Base-by-base conservation (phyloP, 306 rosid genomes). In the Ziziphus jujuba region DNA sequence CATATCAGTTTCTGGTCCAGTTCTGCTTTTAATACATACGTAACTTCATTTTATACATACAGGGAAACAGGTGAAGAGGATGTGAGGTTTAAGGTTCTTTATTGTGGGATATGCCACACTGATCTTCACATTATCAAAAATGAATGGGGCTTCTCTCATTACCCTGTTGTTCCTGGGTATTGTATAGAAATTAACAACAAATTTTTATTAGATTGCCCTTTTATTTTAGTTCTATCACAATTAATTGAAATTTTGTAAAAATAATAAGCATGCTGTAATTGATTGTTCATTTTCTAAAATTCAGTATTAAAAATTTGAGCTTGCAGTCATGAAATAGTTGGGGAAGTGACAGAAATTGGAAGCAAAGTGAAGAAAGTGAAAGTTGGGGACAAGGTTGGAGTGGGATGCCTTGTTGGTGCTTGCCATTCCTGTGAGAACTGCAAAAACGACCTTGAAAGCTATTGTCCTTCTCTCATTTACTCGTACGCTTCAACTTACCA, bases 111-210 rank as follows among this genome's bases (percentile, higher is more conserved):
- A 48, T 82, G 87, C 49, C 84, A 79, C 75, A 55, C 84, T 2
- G 87, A 82, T 28, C 82, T 82, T 5, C 84, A 79, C 65, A 28
- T 65, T 77, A 0, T 69, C 4, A 82, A 79, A 69, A 78, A 79
- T 15, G 76, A 78, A 43, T 78, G 78, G 84, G 79, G 79, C 36
- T 9, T 0, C 0, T 20, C 81, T 17, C 45, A 13, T n/a, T 78
- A 82, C 59, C 87, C 84, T 24, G 1, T 82, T 2, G 78, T 78
- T 10, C 79, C 87, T 9, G 81, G 83, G 86, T 78, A 82, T 4
- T 1, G 33, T 28, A 28, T 4, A 28, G 33, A 28, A 4, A 28
- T 28, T n/a, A n/a, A 28, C 33, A 1, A 28, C 3, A n/a, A 28
- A 28, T 28, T 28, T 28, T 28, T 28, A 28, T 28, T 4, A 28